These are phyloP conservation scores for Colletotrichum australisinense DNA, from an alignment of 2,329 filamentous ascomycete genomes.

Conservation along the genomic window DNA sequence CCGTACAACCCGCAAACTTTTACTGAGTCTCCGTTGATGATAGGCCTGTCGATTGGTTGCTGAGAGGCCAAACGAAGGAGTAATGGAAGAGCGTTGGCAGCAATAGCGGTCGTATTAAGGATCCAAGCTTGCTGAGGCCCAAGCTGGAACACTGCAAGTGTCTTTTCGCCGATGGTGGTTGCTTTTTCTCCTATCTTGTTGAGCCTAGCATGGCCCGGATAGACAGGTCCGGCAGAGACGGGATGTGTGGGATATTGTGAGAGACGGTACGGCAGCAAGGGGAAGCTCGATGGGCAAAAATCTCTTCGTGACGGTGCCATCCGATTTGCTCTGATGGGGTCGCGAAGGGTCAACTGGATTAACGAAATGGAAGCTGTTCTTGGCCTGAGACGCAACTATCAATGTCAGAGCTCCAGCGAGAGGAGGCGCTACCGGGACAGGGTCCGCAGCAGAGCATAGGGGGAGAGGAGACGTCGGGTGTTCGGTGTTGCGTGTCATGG, in stretches of 20 bases:
- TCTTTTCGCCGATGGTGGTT: neutral
- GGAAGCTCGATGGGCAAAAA: slow-evolving; percentile 18
- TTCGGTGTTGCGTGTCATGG: slow-evolving; percentile 17
- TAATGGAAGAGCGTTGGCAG: neutral
- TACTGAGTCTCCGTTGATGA: neutral
- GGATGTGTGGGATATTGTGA: slow-evolving; percentile 32
- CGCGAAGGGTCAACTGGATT: neutral
- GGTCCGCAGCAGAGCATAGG: slow-evolving; percentile 27
- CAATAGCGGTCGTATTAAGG: slow-evolving; percentile 25
- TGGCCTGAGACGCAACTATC: neutral
- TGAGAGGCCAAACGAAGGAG: neutral
- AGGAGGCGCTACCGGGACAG: slow-evolving; percentile 30
- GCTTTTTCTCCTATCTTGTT: slow-evolving; percentile 7
- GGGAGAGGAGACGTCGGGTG: slow-evolving; percentile 3
- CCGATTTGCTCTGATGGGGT: slow-evolving; percentile 29
- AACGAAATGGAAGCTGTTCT: neutral
- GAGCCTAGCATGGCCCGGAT: neutral
- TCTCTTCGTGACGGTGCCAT: slow-evolving; percentile 15
- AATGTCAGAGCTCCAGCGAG: slow-evolving; percentile 28
- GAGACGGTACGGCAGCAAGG: slow-evolving; percentile 20
- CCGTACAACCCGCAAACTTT: neutral
- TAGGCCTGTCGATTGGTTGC: neutral
- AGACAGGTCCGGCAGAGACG: slow-evolving; percentile 4
- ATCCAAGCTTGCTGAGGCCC: slow-evolving; percentile 1
- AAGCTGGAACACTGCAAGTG: slow-evolving; percentile 3